Evolutionary conservation across 225 moss, liverwort and hornwort species (phyloP).

Genomic region (Bryoerythrophyllum caledonicum): DNA sequence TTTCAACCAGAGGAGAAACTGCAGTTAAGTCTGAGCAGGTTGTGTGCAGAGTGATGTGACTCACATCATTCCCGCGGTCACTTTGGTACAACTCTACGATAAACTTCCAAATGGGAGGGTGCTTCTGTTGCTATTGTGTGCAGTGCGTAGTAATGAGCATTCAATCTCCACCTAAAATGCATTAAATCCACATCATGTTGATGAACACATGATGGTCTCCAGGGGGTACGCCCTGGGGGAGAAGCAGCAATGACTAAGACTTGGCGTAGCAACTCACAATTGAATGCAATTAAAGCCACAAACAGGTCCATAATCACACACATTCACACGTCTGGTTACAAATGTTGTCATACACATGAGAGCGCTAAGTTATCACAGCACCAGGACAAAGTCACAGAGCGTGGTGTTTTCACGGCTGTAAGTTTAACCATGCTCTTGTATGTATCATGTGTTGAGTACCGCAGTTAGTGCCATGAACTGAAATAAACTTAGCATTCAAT

Average conservation of each 20-base stretch:
- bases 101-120: background rate
- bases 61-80: background rate
- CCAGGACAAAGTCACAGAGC: background rate
- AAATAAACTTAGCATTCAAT: background rate
- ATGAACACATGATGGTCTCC: constrained; percentile 20
- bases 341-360: constrained; percentile 10
- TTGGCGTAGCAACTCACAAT: background rate
- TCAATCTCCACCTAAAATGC: constrained; percentile 20
- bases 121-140: background rate
- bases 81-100: background rate
- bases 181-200: constrained; percentile 22
- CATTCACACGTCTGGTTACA: background rate
- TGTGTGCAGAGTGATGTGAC: background rate
- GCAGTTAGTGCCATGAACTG: background rate
- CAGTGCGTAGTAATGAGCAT: constrained; percentile 31
- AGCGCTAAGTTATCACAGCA: background rate
- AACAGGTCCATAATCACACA: background rate
- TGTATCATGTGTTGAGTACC: background rate
- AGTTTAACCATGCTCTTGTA: background rate
- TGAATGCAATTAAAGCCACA: constrained; percentile 14
- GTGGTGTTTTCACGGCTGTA: background rate
- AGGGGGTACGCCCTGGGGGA: background rate
- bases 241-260: background rate
- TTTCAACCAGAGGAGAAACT: background rate
- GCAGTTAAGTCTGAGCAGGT: background rate